A percentile compares a stretch with the other conserved stretches of the same genome.
These are phyloP conservation scores for Polyplosphaeria fusca DNA, from an alignment of 495 filamentous ascomycete species.

Conservation along the genomic window DNA sequence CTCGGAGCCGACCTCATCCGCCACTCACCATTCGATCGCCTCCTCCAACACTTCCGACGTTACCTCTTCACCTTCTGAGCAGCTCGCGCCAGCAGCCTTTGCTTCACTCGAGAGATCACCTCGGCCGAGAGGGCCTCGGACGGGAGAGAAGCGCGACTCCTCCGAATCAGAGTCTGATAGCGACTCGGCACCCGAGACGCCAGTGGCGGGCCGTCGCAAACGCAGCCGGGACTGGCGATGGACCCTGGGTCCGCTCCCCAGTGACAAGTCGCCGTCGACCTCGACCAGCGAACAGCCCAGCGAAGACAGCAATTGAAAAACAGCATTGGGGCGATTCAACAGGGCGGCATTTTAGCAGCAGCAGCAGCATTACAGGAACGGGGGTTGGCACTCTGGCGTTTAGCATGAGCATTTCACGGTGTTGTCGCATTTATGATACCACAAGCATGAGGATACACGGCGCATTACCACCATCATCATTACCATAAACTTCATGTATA, in stretches of 20 bases:
- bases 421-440: conserved; percentile 32
- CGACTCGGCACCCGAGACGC: conserved; percentile 49
- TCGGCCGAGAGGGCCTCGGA: conserved; percentile 23
- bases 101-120: conserved; percentile 24
- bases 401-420: conserved; percentile 21
- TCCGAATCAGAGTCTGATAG: conserved; percentile 47
- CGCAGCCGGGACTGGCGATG: conserved; percentile 56
- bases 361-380: conserved; percentile 8
- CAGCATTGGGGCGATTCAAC: background rate
- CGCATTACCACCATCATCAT: conserved; percentile 4
- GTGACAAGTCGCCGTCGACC: conserved; percentile 15
- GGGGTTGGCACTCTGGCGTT: conserved; percentile 11
- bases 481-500: conserved; percentile 1
- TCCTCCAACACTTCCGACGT: conserved; percentile 1
- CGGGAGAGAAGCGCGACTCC: conserved; percentile 46
- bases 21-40: background rate
- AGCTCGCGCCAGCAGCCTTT: background rate
- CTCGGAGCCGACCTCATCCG: background rate
- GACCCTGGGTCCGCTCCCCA: conserved; percentile 50
- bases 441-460: conserved; percentile 9
- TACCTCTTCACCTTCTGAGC: conserved; percentile 13
- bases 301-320: conserved; percentile 32
- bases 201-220: conserved; percentile 50
- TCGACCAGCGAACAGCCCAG: conserved; percentile 22
- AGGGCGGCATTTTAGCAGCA: conserved; percentile 13